These are phyloP conservation scores for Diplosphaera chodatii DNA, from an alignment of 139 green algal species.

Conservation along the genomic window DNA sequence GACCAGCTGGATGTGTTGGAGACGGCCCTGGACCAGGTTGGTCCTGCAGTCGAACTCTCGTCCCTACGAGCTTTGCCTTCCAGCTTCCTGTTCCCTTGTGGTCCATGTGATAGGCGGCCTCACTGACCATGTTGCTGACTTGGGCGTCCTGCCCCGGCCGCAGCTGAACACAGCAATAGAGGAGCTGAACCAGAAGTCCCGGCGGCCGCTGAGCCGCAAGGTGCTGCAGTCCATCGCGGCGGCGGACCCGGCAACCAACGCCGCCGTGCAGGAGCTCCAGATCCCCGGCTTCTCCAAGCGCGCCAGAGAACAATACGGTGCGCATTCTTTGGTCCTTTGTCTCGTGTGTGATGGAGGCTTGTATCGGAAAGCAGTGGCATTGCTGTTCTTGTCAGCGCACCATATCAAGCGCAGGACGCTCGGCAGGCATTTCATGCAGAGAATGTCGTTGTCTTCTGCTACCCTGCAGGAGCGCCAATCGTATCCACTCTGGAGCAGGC, in stretches of 20 bases:
- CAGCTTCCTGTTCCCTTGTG: no score
- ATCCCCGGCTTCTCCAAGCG: not conserved
- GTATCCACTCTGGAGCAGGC: not conserved
- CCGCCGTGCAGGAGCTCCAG: not conserved
- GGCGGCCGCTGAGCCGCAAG: slow-evolving; percentile 1
- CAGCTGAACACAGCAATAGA: not conserved
- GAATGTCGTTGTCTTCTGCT: no score
- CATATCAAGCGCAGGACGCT: no score
- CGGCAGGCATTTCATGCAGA: not conserved
- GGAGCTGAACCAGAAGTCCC: not conserved
- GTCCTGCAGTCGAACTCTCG: no score
- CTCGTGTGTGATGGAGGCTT: no score
- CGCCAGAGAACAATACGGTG: not conserved
- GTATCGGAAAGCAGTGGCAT: no score
- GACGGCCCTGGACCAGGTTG: not conserved
- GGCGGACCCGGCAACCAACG: not conserved
- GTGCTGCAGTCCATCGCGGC: not conserved
- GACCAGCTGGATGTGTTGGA: not conserved
- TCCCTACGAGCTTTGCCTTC: no score
- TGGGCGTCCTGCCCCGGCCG: no score
- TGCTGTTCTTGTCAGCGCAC: no score
- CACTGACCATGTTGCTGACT: no score
- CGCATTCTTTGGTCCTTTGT: no score
- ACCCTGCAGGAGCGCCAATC: not conserved
- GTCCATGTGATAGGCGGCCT: no score